phyloP scores from a whole-genome alignment of 106 monocot genomes.

The Apostasia shenzhenica region DNA sequence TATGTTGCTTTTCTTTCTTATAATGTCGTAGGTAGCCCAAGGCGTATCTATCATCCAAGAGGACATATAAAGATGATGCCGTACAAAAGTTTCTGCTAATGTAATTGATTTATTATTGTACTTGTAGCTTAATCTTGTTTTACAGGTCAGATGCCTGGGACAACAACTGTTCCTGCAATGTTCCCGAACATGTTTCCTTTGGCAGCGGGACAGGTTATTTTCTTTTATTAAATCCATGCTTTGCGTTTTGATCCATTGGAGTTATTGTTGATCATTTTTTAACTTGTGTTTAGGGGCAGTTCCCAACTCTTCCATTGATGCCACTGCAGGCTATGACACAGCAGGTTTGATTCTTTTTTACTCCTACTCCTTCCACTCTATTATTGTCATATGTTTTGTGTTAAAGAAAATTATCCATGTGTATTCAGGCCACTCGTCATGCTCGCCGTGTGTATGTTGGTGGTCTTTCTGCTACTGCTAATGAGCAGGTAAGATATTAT shows the following conservation, averaged over 20 bases:
- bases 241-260: background rate
- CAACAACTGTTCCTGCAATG: slow-evolving; percentile 51
- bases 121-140: slow-evolving; percentile 24
- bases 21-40: slow-evolving; percentile 15
- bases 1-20: slow-evolving; percentile 20
- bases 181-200: slow-evolving; percentile 60
- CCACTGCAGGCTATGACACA: slow-evolving; percentile 29
- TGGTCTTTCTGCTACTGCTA: slow-evolving; percentile 84
- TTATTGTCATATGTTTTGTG: background rate
- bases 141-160: slow-evolving; percentile 69
- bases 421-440: slow-evolving; percentile 78
- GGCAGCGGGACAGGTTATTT: slow-evolving; percentile 44
- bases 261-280: background rate
- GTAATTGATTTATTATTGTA: background rate
- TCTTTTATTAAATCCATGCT: background rate
- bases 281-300: slow-evolving; percentile 4
- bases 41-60: slow-evolving; percentile 15
- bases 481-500: slow-evolving; percentile 61
- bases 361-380: background rate
- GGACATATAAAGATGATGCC: slow-evolving; percentile 27
- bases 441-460: slow-evolving; percentile 98
- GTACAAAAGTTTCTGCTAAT: slow-evolving; percentile 14
- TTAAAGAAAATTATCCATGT: background rate
- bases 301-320: slow-evolving; percentile 15
- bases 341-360: slow-evolving; percentile 13